A percentile compares a stretch with the other conserved stretches of the same genome.
Evolutionary conservation across 2,329 filamentous ascomycete genomes (phyloP).

Genomic region (Talaromyces marneffei): DNA sequence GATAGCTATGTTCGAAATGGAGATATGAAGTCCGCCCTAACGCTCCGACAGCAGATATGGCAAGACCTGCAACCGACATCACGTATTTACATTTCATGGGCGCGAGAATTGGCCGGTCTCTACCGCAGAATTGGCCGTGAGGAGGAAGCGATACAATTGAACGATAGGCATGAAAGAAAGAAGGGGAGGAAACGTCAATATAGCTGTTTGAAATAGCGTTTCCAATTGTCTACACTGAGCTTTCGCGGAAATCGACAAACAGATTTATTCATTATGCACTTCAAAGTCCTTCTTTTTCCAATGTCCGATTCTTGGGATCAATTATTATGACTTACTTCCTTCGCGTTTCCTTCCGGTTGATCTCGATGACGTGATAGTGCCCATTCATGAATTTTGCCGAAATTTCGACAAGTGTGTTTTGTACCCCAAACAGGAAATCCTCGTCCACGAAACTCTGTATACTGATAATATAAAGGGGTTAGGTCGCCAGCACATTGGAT

Average conservation of each 20-base stretch:
- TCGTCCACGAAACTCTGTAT: no score
- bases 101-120: neutral
- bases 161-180: neutral
- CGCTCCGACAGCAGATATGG: neutral
- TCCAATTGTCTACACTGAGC: neutral
- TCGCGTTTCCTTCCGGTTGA: no score
- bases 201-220: neutral
- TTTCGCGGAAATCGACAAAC: neutral
- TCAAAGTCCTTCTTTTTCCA: no score
- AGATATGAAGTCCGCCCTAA: neutral
- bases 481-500: no score
- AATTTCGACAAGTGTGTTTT: no score
- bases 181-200: neutral
- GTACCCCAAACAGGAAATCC: no score
- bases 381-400: no score
- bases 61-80: slow-evolving; percentile 1
- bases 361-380: no score
- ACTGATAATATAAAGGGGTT: no score
- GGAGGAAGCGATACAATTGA: neutral
- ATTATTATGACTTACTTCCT: no score
- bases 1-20: neutral
- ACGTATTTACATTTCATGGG: slow-evolving; percentile 2
- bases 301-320: no score
- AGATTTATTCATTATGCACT: no score
- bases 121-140: neutral